Base-by-base conservation (phyloP, 1,139 yeast species). In the Kodamaea ohmeri region DNA sequence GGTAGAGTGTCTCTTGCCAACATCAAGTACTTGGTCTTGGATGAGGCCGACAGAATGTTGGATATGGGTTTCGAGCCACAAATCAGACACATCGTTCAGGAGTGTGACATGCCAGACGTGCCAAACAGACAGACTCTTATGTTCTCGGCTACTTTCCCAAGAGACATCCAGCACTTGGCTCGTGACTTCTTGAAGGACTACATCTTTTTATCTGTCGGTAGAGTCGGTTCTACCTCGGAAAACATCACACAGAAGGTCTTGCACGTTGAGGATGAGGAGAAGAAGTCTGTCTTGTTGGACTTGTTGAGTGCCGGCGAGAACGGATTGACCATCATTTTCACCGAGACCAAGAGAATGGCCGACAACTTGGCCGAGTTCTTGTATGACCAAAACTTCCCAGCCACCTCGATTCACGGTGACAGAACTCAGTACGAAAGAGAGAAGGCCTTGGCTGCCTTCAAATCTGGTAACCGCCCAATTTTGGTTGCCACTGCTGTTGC, bases 1-100 rank as follows among this genome's bases (percentile, higher is more conserved):
- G 97, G 97, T 58, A 76, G 82, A 59, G 87, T 92, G 51, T 89
- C 97, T 32, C 76, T 92, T 58, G 76, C 80, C 50, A 88, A 87
- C 71, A 89, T 92, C 68, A 88, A 86, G 67, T 92, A 88, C 69
- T 78, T 92, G 63, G 97, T 92, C 37, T 77, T 92, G 51, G 98
- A 92, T 70, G 98, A 92, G 77, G 98, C 98, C 60, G 98, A 92
- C 71, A 87, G 98, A 76, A 92, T 92, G 98, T 81, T 92, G 71
- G 98, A 92, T 82, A 92, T 92, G 98, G 98, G 98, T 77, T 92
- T 92, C 71, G 98, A 92, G 75, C 97, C 97, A 50, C 98, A 92
- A 76, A 92, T 92, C 61, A 87, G 98, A 78, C 87, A 90, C 63
- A 90, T 92, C 61, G 98, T 92, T 46, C 96, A 92, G 69, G 95